These are phyloP conservation scores for Mycena maculata DNA, from an alignment of 768 basidiomycete species.

Conservation along the genomic window DNA sequence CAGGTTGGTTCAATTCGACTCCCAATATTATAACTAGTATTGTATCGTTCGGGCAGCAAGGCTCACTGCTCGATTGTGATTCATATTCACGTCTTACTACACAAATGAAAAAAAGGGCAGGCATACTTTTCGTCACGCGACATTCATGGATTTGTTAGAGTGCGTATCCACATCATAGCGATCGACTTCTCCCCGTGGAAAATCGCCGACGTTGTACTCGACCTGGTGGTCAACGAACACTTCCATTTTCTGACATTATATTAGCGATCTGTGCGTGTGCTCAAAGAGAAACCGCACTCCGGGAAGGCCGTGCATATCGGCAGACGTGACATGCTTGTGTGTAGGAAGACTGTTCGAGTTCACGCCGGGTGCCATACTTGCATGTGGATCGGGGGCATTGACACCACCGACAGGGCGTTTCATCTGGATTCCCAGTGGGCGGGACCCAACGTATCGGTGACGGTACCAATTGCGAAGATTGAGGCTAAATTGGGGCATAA, in stretches of 20 bases:
- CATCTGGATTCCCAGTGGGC: slow-evolving; percentile 17
- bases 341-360: neutral
- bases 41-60: too few species aligned
- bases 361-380: too few species aligned
- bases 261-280: neutral
- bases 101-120: too few species aligned
- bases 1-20: too few species aligned
- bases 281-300: neutral
- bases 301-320: neutral
- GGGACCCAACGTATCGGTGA: slow-evolving; percentile 25
- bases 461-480: slow-evolving; percentile 35
- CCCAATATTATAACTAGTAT: too few species aligned
- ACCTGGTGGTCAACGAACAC: slow-evolving; percentile 16
- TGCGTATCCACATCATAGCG: neutral
- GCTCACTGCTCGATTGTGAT: too few species aligned
- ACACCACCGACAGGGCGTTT: slow-evolving; percentile 1
- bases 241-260: slow-evolving; percentile 10
- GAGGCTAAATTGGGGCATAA: slow-evolving; percentile 6
- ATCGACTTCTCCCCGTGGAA: neutral
- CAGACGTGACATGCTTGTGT: neutral
- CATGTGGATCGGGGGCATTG: neutral
- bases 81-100: too few species aligned
- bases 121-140: neutral
- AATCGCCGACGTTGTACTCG: slow-evolving; percentile 4
- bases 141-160: slow-evolving; percentile 4